Percentiles rank a stretch among this genome's conserved stretches.
Evolutionary conservation across 208 protist species (phyloP).

Genomic region (Trypanosoma lewisi): DNA sequence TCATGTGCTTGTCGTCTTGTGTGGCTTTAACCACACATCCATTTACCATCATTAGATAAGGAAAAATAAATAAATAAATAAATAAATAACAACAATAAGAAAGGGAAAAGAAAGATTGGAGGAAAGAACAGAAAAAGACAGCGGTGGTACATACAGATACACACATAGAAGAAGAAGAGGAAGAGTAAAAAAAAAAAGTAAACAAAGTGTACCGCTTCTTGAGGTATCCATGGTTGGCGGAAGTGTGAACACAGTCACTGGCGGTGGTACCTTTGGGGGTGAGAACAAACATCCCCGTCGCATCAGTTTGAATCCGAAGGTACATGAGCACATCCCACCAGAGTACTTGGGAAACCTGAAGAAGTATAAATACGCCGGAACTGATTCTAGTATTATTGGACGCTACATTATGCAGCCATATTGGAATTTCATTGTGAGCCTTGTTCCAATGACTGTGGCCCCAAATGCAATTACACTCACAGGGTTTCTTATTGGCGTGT

Average conservation of each 20-base stretch:
- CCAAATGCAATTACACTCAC: slow-evolving; percentile 87
- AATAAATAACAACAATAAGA: slow-evolving; percentile 7
- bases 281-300: background rate
- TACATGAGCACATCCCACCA: slow-evolving; percentile 65
- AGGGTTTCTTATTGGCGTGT: slow-evolving; percentile 76
- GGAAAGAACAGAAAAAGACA: slow-evolving; percentile 5
- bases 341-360: slow-evolving; percentile 65
- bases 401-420: slow-evolving; percentile 78
- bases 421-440: slow-evolving; percentile 83
- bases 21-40: too few relatives aligned
- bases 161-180: background rate
- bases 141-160: background rate
- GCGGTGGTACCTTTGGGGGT: slow-evolving; percentile 14
- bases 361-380: slow-evolving; percentile 81
- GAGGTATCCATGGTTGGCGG: background rate
- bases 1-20: slow-evolving; percentile 8
- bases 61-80: background rate
- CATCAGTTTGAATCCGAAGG: slow-evolving; percentile 39
- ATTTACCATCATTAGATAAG: background rate
- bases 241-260: background rate
- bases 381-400: slow-evolving; percentile 69
- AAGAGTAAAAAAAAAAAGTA: slow-evolving; percentile 5
- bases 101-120: background rate
- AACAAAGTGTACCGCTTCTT: background rate
- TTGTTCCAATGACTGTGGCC: slow-evolving; percentile 87